Conservation (phyloP, 2,329 filamentous ascomycete species). For the Orbilia ellipsospora region DNA sequence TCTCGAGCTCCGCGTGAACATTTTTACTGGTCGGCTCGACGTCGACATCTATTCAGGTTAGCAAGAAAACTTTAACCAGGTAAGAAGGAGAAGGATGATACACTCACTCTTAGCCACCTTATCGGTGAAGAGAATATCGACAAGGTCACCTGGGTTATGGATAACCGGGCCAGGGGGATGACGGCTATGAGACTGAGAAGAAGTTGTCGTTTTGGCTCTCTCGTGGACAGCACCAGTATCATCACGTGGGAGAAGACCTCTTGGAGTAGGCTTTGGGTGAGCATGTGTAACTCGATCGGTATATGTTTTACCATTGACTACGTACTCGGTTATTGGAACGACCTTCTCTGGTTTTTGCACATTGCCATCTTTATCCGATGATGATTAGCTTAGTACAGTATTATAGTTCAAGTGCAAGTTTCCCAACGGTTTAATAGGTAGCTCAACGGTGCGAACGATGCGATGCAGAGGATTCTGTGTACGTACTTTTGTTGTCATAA, state of each 20-base stretch:
- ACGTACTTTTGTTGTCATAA: conserved; percentile 8
- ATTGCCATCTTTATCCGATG: conserved; percentile 5
- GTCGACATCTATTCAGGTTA: not conserved
- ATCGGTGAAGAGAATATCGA: conserved; percentile 28
- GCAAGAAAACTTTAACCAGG: not conserved
- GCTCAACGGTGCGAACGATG: not conserved
- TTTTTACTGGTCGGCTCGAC: not conserved
- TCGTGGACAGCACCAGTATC: not conserved
- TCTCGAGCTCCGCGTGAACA: conserved; percentile 34
- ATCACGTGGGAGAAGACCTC: not conserved
- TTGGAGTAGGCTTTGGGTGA: conserved; percentile 27
- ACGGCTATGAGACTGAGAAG: conserved; percentile 6
- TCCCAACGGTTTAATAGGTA: too few relatives aligned
- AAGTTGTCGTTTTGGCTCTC: not conserved
- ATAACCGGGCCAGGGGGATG: conserved; percentile 36
- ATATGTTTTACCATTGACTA: conserved; percentile 18
- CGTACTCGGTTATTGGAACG: conserved; percentile 23
- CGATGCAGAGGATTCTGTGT: not conserved
- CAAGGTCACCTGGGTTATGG: conserved; percentile 30
- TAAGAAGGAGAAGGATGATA: not conserved
- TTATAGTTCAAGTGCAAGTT: not conserved
- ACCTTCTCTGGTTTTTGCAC: conserved; percentile 9
- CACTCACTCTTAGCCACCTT: conserved; percentile 4
- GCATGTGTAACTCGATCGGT: conserved; percentile 33
- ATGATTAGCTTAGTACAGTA: not conserved